Evolutionary conservation across 257 asterid genomes (phyloP).

Genomic region (Solanum sparsipilum): DNA sequence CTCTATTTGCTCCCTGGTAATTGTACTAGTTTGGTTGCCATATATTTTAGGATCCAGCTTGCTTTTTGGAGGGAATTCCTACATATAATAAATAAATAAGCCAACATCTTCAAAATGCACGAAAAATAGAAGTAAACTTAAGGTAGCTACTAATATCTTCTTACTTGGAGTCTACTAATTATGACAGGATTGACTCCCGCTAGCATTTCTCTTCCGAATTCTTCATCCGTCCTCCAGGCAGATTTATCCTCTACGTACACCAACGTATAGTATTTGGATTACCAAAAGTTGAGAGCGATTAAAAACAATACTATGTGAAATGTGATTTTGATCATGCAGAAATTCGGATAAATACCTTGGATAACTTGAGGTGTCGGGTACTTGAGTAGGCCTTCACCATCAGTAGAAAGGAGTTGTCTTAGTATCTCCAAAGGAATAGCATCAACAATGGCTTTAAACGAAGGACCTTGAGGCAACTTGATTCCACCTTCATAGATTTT

Average conservation of each 20-base stretch:
- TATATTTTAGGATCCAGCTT: slow-evolving; percentile 8
- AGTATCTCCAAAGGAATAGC: slow-evolving; percentile 2
- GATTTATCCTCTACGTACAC: slow-evolving; percentile 9
- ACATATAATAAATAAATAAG: neutral
- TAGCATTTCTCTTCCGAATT: slow-evolving; percentile 18
- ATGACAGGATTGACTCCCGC: slow-evolving; percentile 19
- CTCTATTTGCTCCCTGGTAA: slow-evolving; percentile 7
- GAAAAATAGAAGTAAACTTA: neutral
- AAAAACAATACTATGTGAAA: neutral
- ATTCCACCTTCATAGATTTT: slow-evolving; percentile 16
- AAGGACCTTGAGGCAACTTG: slow-evolving; percentile 9
- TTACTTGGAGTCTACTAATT: slow-evolving; percentile 16
- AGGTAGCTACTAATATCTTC: neutral
- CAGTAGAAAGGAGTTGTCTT: slow-evolving; percentile 3
- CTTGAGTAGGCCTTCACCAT: slow-evolving; percentile 9
- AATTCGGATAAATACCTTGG: neutral
- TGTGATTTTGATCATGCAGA: neutral
- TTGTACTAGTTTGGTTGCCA: slow-evolving; percentile 11
- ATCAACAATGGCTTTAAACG: neutral
- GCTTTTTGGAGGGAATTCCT: slow-evolving; percentile 15
- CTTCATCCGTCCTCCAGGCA: slow-evolving; percentile 25
- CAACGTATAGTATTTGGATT: neutral
- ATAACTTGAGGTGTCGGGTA: slow-evolving; percentile 18
- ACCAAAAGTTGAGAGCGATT: neutral
- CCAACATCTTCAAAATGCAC: neutral